Evolutionary conservation across 192 early-diverging fungal genomes (phyloP), one percentile per base, ranked within the genome.

Genomic region (Entrophospora sp.): DNA sequence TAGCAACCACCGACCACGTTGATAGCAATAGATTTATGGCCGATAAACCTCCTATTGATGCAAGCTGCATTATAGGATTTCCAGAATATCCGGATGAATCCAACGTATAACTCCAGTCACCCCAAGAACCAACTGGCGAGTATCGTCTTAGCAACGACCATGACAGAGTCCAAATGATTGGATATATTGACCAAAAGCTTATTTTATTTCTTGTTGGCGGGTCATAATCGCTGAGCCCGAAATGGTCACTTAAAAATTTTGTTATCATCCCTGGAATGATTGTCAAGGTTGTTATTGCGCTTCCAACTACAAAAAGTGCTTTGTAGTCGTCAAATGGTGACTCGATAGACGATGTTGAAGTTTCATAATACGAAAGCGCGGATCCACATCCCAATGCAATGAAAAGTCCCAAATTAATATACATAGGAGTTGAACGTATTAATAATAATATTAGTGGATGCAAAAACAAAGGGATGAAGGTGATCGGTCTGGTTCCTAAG

Each of bases 81-180:
- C 61, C 61, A 14, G 27, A 10, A 24, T 31, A 27, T 49, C 55
- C 55, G 7, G 18, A 36, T 20, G 20, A 36, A 31, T 66, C 7
- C 6, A 66, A n/a, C 5, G 64, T 31, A 42, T 66, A 66, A 2
- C 49, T 24, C 64, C 64, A 66, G 14, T 66, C 64, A 7, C 64
- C 64, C 64, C 64, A 66, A 3, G 64, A 66, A 8, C 64, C 64
- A 16, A 66, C 38, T 4, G 64, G 64, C 1, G 51, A 55, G 18
- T 42, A 66, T 31, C 51, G 0, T 13, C 64, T 35, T 28, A 34
- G 42, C 27, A 55, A 8, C 10, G 34, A 38, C 49, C 64, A 55
- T 0, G 30, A 8, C 3, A 5, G 3, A 1, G 46, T 55, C 64
- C 64, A 66, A 5, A 66, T 24, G 3, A 14, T 16, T 0, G 64